Evolutionary conservation across 768 basidiomycete genomes (phyloP).

Genomic region (Austroboletus eburneus): DNA sequence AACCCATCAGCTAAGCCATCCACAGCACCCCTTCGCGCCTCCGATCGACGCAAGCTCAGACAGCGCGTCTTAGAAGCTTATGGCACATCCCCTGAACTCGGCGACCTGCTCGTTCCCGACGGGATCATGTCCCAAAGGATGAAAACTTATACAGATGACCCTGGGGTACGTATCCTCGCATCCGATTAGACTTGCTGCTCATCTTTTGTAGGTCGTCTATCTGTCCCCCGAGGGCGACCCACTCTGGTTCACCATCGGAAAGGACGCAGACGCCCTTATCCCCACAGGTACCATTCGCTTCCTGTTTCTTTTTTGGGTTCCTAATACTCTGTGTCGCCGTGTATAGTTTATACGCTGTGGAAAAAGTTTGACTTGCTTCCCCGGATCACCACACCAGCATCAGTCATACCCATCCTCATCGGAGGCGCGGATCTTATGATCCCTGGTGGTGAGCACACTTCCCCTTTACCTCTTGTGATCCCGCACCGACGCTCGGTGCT

Average conservation of each 20-base stretch:
- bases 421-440: slow-evolving; percentile 89
- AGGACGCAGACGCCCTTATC: slow-evolving; percentile 60
- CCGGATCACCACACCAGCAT: slow-evolving; percentile 61
- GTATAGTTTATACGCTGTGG: slow-evolving; percentile 79
- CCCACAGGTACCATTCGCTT: slow-evolving; percentile 49
- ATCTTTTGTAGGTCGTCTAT: slow-evolving; percentile 51
- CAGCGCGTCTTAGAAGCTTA: slow-evolving; percentile 52
- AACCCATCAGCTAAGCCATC: neutral
- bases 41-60: slow-evolving; percentile 69
- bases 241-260: slow-evolving; percentile 74
- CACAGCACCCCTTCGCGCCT: slow-evolving; percentile 62
- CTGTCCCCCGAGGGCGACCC: slow-evolving; percentile 64
- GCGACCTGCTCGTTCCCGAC: slow-evolving; percentile 69
- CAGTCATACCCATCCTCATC: slow-evolving; percentile 66
- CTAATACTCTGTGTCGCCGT: no score
- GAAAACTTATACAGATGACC: slow-evolving; percentile 57
- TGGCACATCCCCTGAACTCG: slow-evolving; percentile 49
- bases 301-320: no score
- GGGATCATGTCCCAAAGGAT: slow-evolving; percentile 68
- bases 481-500: neutral
- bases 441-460: slow-evolving; percentile 61
- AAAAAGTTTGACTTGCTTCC: slow-evolving; percentile 67
- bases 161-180: slow-evolving; percentile 43
- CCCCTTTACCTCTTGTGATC: neutral
- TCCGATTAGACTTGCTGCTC: neutral